phyloP scores from a whole-genome alignment of 192 early-diverging fungal species.

The Entrophospora sp. region DNA sequence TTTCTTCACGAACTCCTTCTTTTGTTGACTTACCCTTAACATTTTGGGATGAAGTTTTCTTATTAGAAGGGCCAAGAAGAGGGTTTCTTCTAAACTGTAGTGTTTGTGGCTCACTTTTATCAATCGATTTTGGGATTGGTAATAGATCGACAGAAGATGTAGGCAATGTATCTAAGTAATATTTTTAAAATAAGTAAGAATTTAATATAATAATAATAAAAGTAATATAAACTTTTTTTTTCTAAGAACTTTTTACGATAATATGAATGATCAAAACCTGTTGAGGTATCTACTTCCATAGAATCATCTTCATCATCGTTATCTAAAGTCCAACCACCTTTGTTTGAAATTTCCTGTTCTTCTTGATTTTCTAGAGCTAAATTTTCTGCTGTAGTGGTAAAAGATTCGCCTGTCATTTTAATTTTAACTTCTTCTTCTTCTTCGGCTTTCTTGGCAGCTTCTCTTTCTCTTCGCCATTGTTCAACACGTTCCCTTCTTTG shows the following conservation, averaged over 20 bases:
- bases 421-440: too few relatives aligned
- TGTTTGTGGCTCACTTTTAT: background rate
- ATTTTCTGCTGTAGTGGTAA: too few relatives aligned
- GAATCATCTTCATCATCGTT: conserved; percentile 58
- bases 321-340: conserved; percentile 54
- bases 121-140: conserved; percentile 4
- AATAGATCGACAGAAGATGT: conserved; percentile 1
- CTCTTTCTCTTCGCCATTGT: conserved; percentile 70
- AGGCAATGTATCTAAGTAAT: too few relatives aligned
- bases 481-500: conserved; percentile 73
- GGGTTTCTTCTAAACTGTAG: conserved; percentile 13
- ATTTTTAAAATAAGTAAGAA: background rate
- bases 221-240: background rate
- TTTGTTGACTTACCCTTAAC: conserved; percentile 3
- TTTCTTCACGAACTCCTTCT: background rate
- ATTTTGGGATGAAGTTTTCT: background rate
- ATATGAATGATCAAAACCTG: too few relatives aligned
- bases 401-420: too few relatives aligned
- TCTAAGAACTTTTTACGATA: too few relatives aligned
- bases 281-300: conserved; percentile 26
- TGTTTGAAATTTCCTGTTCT: conserved; percentile 24
- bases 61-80: conserved; percentile 4
- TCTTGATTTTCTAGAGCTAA: conserved; percentile 13
- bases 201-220: background rate
- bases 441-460: conserved; percentile 36